phyloP scores from a whole-genome alignment of 805 yeast species.

The Yarrowia sp. region DNA sequence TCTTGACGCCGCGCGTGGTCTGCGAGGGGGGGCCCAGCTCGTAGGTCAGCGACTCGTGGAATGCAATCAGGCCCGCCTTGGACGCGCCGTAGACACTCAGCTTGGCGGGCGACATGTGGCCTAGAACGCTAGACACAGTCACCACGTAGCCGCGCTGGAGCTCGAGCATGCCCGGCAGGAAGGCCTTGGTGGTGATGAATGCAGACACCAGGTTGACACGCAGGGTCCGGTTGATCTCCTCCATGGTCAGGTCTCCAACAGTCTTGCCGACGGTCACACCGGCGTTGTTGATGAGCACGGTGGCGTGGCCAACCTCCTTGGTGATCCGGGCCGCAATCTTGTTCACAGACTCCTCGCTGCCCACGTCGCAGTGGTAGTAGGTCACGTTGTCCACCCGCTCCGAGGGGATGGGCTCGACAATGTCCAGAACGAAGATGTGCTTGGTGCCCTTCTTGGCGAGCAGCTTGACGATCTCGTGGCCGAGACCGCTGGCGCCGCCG shows the following conservation, averaged over 20 bases:
- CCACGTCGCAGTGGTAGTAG: constrained; percentile 70
- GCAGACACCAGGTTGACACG: constrained; percentile 69
- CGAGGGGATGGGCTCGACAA: constrained; percentile 44
- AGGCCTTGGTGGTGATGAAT: constrained; percentile 64
- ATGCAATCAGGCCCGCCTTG: constrained; percentile 78
- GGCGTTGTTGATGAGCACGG: constrained; percentile 81
- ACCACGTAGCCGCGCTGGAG: constrained; percentile 69
- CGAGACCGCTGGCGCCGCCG: constrained; percentile 83
- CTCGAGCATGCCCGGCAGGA: constrained; percentile 69
- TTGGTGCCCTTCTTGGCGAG: constrained; percentile 48
- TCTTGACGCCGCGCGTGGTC: constrained; percentile 49
- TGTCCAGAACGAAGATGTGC: constrained; percentile 64
- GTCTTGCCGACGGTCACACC: constrained; percentile 63
- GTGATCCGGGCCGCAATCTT: constrained; percentile 44
- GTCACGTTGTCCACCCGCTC: constrained; percentile 44
- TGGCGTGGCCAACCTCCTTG: constrained; percentile 55
- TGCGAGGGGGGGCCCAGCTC: constrained; percentile 57
- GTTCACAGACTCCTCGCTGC: constrained; percentile 49
- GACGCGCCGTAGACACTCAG: constrained; percentile 82
- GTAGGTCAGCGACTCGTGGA: constrained; percentile 76
- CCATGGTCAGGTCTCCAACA: constrained; percentile 52
- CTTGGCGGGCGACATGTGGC: constrained; percentile 79
- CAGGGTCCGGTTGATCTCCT: constrained; percentile 61
- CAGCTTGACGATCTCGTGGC: constrained; percentile 54
- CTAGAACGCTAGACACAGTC: constrained; percentile 80